phyloP scores from a whole-genome alignment of 208 protist genomes.

The Trichomonas tenax region DNA sequence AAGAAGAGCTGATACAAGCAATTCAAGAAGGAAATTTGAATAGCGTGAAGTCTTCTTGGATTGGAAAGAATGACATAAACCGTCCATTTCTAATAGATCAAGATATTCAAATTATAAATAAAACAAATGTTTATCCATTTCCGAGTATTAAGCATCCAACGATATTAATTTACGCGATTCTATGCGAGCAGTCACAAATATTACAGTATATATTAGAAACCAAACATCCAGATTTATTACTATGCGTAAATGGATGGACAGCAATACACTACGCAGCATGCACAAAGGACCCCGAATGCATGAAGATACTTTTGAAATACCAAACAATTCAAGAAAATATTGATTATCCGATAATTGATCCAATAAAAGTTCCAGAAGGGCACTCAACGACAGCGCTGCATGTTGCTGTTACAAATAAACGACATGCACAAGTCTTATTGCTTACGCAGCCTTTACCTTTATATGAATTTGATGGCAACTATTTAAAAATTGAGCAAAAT shows the following conservation, averaged over 20 bases:
- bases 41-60: neutral
- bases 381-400: neutral
- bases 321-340: neutral
- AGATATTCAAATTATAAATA: neutral
- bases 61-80: neutral
- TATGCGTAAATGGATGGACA: neutral
- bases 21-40: neutral
- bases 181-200: neutral
- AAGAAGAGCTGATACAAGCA: neutral
- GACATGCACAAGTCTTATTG: neutral
- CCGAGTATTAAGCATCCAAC: neutral
- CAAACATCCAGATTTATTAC: neutral
- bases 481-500: neutral
- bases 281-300: neutral
- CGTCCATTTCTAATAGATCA: neutral
- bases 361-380: neutral
- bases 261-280: neutral
- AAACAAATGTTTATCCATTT: neutral
- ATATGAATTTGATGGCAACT: neutral
- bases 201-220: neutral
- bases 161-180: neutral
- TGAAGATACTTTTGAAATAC: neutral
- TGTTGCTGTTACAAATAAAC: neutral
- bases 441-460: neutral
- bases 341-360: neutral